phyloP scores from a whole-genome alignment of 176 grass and related monocot genomes.

The Miscanthus lutarioriparius region DNA sequence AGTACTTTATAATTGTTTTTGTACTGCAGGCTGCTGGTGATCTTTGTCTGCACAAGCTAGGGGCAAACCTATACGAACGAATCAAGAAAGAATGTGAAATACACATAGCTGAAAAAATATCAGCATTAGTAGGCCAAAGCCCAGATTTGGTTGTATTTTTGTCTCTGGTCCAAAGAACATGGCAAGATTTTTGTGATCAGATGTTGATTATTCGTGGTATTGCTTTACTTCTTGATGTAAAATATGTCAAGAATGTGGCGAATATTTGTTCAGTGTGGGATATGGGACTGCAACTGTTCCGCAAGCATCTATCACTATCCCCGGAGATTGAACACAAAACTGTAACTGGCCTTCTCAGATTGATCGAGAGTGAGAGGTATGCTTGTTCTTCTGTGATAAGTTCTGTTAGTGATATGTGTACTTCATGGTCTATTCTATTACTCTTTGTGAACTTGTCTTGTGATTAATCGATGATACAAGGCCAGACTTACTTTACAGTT shows the following conservation, averaged over 20 bases:
- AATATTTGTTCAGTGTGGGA: constrained; percentile 90
- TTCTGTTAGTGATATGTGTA: constrained; percentile 20
- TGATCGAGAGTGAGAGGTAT: constrained; percentile 99
- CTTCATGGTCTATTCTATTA: not conserved
- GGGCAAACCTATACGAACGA: constrained; percentile 76
- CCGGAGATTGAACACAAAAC: constrained; percentile 87
- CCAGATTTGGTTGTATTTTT: constrained; percentile 98
- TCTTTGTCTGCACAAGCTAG: constrained; percentile 90
- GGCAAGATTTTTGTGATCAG: constrained; percentile 99
- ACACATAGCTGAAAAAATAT: constrained; percentile 81
- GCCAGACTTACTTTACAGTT: not conserved
- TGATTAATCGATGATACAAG: not conserved
- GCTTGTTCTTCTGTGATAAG: constrained; percentile 7
- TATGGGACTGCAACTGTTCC: constrained; percentile 91
- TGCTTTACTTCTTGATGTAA: constrained; percentile 96
- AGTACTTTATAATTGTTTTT: constrained; percentile 20
- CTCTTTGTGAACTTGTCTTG: not conserved
- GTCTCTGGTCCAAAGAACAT: constrained; percentile 83
- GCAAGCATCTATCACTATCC: constrained; percentile 72
- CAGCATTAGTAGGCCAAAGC: constrained; percentile 85
- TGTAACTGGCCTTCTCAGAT: constrained; percentile 91
- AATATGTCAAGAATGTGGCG: constrained; percentile 90
- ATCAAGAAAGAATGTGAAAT: constrained; percentile 95
- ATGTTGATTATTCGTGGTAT: constrained; percentile 99
- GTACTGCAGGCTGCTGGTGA: constrained; percentile 72